Evolutionary conservation across 2,329 filamentous ascomycete species (phyloP), one percentile per base, ranked within the genome.

Genomic region (Periconia macrospinosa): DNA sequence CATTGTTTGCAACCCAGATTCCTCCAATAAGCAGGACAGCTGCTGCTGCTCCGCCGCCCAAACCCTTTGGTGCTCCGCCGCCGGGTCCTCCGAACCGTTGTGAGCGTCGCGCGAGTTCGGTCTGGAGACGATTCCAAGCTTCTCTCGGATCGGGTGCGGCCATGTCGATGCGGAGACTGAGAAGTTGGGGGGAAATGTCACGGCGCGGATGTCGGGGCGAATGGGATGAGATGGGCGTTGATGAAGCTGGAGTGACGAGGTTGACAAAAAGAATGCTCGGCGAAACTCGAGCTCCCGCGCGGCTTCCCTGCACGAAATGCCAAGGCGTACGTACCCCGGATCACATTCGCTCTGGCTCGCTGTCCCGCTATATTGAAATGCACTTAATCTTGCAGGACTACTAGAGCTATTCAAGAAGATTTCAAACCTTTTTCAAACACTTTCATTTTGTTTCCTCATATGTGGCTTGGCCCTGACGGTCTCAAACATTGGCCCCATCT

Each of bases 121-220:
- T 80, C 75, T 87, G 85, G 62, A 90, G 77, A 66, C 82, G 81
- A 73, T 81, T 79, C 82, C 85, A 89, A 65, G 85, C 81, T 73
- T 90, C 85, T 70, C 83, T 81, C 49, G 86, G 86, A 70, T 86
- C 85, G 61, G 77, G 69, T 49, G 64, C 63, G 54, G 68, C 67
- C 68, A 74, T 74, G 41, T 47, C 55, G 64, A 49, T 46, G 49
- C 51, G 53, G 48, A 41, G 45, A 20, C 11, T 49, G 18, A 68
- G 33, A 72, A 71, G 59, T 27, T 66, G 71, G 46, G 65, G 72
- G 71, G 73, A 20, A 70, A 65, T 23, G 50, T 70, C 44, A 66
- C 61, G 58, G 68, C 67, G 30, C 55, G 75, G 49, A 44, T 44
- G 52, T 27, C 44, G 52, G 35, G 46, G 56, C 45, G 55, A 58